Percentiles rank a stretch among this genome's conserved stretches.
phyloP scores from a whole-genome alignment of 345 rosid genomes.

The Lumnitzera racemosa region DNA sequence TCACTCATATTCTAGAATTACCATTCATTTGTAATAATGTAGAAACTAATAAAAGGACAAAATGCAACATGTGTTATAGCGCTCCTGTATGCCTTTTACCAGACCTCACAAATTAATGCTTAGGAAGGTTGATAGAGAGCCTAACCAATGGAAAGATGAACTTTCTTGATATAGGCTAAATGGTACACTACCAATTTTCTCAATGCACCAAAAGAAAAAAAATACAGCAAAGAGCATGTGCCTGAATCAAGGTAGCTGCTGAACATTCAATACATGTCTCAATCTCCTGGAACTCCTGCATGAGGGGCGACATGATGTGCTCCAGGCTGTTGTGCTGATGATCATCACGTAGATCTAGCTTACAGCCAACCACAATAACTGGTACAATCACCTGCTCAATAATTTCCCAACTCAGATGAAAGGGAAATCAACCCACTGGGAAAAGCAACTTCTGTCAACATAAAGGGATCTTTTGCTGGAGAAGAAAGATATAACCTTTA shows the following conservation, averaged over 20 bases:
- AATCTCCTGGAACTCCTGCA: constrained; percentile 72
- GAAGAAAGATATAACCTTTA: constrained; percentile 35
- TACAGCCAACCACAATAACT: constrained; percentile 80
- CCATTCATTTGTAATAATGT: too few relatives aligned
- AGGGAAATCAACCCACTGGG: neutral
- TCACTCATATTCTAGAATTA: too few relatives aligned
- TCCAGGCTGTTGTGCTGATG: constrained; percentile 43
- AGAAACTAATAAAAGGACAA: too few relatives aligned
- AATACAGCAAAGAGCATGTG: constrained; percentile 6
- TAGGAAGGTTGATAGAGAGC: too few relatives aligned
- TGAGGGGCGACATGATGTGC: constrained; percentile 69
- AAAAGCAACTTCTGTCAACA: neutral
- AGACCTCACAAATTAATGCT: too few relatives aligned
- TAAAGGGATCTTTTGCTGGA: neutral
- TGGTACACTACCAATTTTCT: neutral
- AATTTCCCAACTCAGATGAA: neutral
- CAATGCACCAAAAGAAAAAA: constrained; percentile 2
- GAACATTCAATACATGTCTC: constrained; percentile 89
- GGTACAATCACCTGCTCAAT: constrained; percentile 57
- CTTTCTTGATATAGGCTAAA: neutral
- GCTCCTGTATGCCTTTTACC: too few relatives aligned
- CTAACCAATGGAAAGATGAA: too few relatives aligned
- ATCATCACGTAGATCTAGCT: constrained; percentile 69
- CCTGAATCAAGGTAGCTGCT: constrained; percentile 70
- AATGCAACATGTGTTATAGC: too few relatives aligned